Conservation (phyloP, 345 rosid genomes). For the Corchorus capsularis region DNA sequence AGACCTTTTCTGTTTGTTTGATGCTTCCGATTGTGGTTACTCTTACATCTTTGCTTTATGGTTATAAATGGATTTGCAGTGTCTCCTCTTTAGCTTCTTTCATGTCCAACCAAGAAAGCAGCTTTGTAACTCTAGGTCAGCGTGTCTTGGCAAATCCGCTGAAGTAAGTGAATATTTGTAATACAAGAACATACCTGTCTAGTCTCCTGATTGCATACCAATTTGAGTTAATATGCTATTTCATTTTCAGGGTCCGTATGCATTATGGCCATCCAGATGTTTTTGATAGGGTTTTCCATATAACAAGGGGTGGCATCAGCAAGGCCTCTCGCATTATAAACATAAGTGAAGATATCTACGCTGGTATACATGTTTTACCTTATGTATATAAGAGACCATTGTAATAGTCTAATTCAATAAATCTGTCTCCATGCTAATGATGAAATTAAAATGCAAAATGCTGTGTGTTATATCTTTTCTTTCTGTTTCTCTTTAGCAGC, state of each 20-base stretch:
- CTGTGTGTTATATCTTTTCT: not conserved
- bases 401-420: not conserved
- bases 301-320: constrained; percentile 99
- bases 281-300: constrained; percentile 94
- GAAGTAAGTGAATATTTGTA: constrained; percentile 57
- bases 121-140: constrained; percentile 96
- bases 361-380: constrained; percentile 50
- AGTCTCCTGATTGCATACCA: constrained; percentile 2
- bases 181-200: constrained; percentile 5
- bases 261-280: constrained; percentile 99
- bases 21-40: not conserved
- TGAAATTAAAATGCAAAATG: not conserved
- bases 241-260: constrained; percentile 79
- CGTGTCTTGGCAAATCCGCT: constrained; percentile 94
- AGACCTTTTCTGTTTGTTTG: constrained; percentile 8
- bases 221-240: constrained; percentile 15
- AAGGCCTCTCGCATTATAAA: constrained; percentile 98
- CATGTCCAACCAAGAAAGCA: constrained; percentile 95
- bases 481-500: too few species aligned
- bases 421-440: not conserved
- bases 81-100: constrained; percentile 95
- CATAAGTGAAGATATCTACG: constrained; percentile 93
- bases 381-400: not conserved
- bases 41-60: constrained; percentile 3
- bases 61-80: constrained; percentile 50